phyloP scores from a whole-genome alignment of 169 alveolate genomes.

The Babesia gibsoni region DNA sequence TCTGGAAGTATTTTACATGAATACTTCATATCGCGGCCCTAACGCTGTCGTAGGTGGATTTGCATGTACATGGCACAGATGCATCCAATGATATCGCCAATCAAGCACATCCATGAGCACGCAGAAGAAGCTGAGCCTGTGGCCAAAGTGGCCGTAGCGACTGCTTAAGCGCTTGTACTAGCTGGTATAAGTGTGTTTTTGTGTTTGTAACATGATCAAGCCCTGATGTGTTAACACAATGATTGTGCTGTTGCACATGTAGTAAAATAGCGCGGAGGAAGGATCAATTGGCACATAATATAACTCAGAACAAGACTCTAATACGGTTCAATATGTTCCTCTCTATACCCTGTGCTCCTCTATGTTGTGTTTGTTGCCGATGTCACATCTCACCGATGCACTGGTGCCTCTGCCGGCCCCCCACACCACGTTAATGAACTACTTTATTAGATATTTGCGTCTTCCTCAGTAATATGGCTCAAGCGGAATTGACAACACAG shows the following conservation, averaged over 20 bases:
- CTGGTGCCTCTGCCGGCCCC: neutral
- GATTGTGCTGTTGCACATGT: no score
- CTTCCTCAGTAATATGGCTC: constrained; percentile 9
- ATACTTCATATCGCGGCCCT: neutral
- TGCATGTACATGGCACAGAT: constrained; percentile 64
- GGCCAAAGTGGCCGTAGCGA: neutral
- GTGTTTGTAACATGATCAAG: neutral
- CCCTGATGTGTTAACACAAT: no score
- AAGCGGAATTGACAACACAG: neutral
- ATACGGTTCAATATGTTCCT: no score
- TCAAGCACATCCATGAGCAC: constrained; percentile 24
- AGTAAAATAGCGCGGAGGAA: no score
- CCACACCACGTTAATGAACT: neutral
- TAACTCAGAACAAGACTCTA: no score
- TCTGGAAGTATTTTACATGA: neutral
- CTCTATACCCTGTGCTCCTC: no score
- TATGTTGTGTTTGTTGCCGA: no score
- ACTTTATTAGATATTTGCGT: neutral
- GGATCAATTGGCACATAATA: no score
- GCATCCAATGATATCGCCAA: constrained; percentile 66
- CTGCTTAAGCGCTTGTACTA: no score
- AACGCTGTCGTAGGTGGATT: constrained; percentile 48
- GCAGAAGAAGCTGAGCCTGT: constrained; percentile 4
- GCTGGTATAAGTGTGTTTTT: neutral
- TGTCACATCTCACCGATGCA: no score